Evolutionary conservation across 2,329 filamentous ascomycete genomes (phyloP).

Genomic region (Alternaria ethzedia): DNA sequence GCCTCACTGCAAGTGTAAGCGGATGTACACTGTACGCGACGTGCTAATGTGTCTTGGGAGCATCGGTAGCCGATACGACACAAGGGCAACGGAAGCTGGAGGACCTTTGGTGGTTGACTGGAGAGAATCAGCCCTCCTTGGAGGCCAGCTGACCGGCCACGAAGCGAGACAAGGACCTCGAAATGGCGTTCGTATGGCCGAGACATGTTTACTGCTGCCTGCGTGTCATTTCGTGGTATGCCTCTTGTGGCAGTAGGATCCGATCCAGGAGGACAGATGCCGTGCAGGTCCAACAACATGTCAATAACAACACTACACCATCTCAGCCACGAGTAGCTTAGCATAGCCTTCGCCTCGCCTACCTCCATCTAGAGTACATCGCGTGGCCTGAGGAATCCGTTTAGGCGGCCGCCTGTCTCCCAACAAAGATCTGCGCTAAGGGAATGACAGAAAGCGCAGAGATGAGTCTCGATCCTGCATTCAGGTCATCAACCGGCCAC

Average conservation of each 20-base stretch:
- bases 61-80: constrained; percentile 18
- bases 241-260: constrained; percentile 13
- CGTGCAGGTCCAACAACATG: constrained; percentile 11
- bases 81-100: constrained; percentile 19
- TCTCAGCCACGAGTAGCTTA: constrained; percentile 8
- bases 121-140: constrained; percentile 17
- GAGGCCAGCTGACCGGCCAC: constrained; percentile 23
- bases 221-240: constrained; percentile 18
- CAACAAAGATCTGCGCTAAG: constrained; percentile 19
- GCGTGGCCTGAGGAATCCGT: constrained; percentile 12
- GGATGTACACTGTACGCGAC: constrained; percentile 11
- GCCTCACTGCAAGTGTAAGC: constrained; percentile 15
- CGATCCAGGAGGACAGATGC: constrained; percentile 9
- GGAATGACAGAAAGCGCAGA: constrained; percentile 1
- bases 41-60: constrained; percentile 8
- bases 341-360: constrained; percentile 19
- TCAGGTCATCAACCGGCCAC: constrained; percentile 28
- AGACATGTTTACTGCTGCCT: constrained; percentile 23
- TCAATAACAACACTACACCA: constrained; percentile 14
- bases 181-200: constrained; percentile 18
- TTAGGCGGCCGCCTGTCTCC: constrained; percentile 8
- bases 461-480: constrained; percentile 35
- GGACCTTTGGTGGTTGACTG: constrained; percentile 18
- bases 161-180: constrained; percentile 14
- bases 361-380: constrained; percentile 8